These are phyloP conservation scores for Rhodamnia argentea DNA, from an alignment of 345 rosid genomes.

Conservation along the genomic window DNA sequence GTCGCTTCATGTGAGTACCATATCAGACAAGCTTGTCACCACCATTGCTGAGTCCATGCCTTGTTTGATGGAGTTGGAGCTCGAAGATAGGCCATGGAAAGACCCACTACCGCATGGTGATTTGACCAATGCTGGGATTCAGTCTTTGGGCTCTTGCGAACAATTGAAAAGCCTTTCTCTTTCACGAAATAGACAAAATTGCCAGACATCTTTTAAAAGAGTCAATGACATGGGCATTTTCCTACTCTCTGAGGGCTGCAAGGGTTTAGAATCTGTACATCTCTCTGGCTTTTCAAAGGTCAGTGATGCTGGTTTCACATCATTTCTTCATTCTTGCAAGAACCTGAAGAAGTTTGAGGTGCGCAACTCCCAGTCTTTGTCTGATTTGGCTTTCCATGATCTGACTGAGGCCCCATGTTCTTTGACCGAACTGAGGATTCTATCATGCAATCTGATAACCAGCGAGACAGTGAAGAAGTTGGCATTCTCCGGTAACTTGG, in stretches of 20 bases:
- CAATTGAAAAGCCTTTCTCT: conserved; percentile 41
- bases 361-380: conserved; percentile 38
- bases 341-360: conserved; percentile 49
- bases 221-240: conserved; percentile 67
- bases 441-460: conserved; percentile 47
- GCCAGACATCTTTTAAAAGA: conserved; percentile 46
- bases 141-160: conserved; percentile 27
- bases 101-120: conserved; percentile 25
- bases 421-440: conserved; percentile 47
- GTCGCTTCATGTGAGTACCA: conserved; percentile 40
- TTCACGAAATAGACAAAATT: conserved; percentile 30
- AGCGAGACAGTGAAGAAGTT: conserved; percentile 66
- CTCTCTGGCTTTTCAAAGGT: conserved; percentile 54
- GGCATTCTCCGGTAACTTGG: conserved; percentile 31
- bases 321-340: conserved; percentile 47
- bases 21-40: conserved; percentile 41
- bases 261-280: conserved; percentile 37
- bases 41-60: conserved; percentile 32
- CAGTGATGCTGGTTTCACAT: conserved; percentile 67
- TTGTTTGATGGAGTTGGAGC: conserved; percentile 41
- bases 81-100: conserved; percentile 50
- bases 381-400: conserved; percentile 65
- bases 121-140: conserved; percentile 50
- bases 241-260: conserved; percentile 53
- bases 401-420: conserved; percentile 29